These are phyloP conservation scores for Fusarium sulawesiense DNA, from an alignment of 2,329 filamentous ascomycete genomes.

Conservation along the genomic window DNA sequence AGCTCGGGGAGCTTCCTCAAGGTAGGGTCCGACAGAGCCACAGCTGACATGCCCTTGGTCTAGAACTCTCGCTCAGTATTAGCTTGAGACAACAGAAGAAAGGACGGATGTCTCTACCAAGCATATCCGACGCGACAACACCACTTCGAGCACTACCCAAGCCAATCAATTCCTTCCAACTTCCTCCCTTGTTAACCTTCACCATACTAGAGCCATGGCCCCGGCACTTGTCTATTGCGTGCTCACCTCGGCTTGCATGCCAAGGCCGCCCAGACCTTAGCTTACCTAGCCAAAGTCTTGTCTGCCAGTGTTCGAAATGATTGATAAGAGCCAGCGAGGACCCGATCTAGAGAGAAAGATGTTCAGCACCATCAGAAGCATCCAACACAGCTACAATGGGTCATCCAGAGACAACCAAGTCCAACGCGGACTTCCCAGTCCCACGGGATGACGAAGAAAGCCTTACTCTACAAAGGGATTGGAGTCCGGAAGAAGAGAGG, in stretches of 20 bases:
- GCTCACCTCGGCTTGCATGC: conserved; percentile 38
- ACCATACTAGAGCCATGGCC: not conserved
- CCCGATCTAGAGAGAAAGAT: not conserved
- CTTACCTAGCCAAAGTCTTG: conserved; percentile 1
- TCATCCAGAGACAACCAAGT: conserved; percentile 18
- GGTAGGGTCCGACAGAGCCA: not conserved
- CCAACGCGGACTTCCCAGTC: conserved; percentile 27
- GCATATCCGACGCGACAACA: not conserved
- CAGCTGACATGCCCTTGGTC: not conserved
- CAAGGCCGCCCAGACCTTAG: conserved; percentile 23
- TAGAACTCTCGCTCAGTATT: not conserved
- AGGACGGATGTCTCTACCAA: not conserved
- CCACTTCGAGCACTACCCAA: not conserved
- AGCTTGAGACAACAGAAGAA: not conserved
- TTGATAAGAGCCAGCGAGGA: conserved; percentile 20
- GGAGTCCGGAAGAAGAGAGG: conserved; percentile 51
- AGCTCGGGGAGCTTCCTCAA: not conserved
- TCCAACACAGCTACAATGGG: conserved; percentile 25
- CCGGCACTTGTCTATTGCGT: conserved; percentile 41
- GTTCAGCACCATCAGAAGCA: not conserved
- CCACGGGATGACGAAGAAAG: conserved; percentile 48
- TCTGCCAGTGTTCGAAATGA: not conserved
- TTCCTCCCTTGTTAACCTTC: not conserved
- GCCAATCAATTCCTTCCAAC: not conserved
- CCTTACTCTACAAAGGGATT: conserved; percentile 48